phyloP scores from a whole-genome alignment of 495 filamentous ascomycete genomes.

The Talaromyces wortmannii region DNA sequence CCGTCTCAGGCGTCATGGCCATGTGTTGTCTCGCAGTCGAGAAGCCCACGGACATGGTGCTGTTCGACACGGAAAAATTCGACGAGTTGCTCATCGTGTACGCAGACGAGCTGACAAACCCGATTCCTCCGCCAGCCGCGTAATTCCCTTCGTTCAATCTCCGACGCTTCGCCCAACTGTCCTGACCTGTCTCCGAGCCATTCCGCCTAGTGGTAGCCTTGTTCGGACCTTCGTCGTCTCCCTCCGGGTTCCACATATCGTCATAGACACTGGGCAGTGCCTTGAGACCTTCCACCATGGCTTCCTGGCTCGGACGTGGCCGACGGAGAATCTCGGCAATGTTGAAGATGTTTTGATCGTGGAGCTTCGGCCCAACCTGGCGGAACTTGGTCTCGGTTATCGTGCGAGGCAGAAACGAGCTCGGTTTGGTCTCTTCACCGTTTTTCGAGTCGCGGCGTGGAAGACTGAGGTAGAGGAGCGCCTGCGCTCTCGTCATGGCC shows the following conservation, averaged over 20 bases:
- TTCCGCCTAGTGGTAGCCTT: constrained; percentile 26
- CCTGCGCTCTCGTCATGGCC: constrained; percentile 94
- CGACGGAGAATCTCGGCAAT: constrained; percentile 60
- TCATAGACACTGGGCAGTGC: constrained; percentile 46
- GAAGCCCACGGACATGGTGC: constrained; percentile 29
- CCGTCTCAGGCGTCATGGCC: constrained; percentile 1
- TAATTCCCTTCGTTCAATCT: constrained; percentile 15
- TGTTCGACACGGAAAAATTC: constrained; percentile 22
- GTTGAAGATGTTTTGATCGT: constrained; percentile 44
- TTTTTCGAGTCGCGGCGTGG: constrained; percentile 58
- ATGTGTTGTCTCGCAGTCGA: constrained; percentile 38
- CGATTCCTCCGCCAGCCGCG: neutral
- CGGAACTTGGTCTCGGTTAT: constrained; percentile 43
- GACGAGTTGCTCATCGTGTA: constrained; percentile 23
- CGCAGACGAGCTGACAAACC: constrained; percentile 9
- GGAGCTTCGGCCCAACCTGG: constrained; percentile 50
- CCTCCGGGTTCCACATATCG: constrained; percentile 56
- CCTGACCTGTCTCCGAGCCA: constrained; percentile 12
- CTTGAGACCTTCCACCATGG: constrained; percentile 39
- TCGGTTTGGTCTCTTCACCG: constrained; percentile 53
- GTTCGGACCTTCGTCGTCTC: constrained; percentile 42
- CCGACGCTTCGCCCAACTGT: constrained; percentile 24
- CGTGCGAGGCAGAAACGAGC: constrained; percentile 52
- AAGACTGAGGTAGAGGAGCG: constrained; percentile 83
- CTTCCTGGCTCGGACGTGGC: constrained; percentile 37